phyloP scores from a whole-genome alignment of 2,329 filamentous ascomycete species.

The Kalmusia sp. region DNA sequence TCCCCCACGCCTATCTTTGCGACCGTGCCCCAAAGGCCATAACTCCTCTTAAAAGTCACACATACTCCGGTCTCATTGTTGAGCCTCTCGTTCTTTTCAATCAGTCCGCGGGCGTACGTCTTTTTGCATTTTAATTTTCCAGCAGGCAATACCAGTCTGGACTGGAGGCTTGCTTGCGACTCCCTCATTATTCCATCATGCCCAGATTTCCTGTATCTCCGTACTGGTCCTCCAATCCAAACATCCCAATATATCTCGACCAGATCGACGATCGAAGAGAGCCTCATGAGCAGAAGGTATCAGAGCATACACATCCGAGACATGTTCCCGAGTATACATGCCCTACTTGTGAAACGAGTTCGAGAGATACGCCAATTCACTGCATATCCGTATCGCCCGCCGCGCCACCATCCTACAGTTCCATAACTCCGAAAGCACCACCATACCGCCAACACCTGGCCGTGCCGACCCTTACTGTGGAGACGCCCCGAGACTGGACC shows the following conservation, averaged over 20 bases:
- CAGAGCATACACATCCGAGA: not conserved
- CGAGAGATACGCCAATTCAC: conserved; percentile 17
- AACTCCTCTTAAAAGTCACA: not conserved
- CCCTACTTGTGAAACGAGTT: conserved; percentile 14
- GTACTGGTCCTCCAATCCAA: conserved; percentile 9
- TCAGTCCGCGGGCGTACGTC: not conserved
- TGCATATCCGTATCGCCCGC: conserved; percentile 10
- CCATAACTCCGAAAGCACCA: not conserved
- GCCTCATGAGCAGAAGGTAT: not conserved
- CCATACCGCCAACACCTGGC: conserved; percentile 2
- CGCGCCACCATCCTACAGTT: conserved; percentile 13
- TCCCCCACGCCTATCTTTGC: not conserved
- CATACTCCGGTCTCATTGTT: not conserved
- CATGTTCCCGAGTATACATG: conserved; percentile 9
- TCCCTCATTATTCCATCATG: conserved; percentile 3
- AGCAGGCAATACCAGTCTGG: conserved; percentile 1
- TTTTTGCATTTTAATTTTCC: not conserved
- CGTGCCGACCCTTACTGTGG: conserved; percentile 11
- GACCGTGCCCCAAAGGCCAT: not conserved
- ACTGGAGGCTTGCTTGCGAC: conserved; percentile 2
- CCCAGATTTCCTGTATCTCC: conserved; percentile 7
- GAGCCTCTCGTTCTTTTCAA: not conserved
- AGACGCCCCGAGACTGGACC: conserved; percentile 5
- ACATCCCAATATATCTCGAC: conserved; percentile 18
- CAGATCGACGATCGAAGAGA: not conserved